Evolutionary conservation across 495 filamentous ascomycete genomes (phyloP).

Genomic region (Lophiostoma macrostomum): DNA sequence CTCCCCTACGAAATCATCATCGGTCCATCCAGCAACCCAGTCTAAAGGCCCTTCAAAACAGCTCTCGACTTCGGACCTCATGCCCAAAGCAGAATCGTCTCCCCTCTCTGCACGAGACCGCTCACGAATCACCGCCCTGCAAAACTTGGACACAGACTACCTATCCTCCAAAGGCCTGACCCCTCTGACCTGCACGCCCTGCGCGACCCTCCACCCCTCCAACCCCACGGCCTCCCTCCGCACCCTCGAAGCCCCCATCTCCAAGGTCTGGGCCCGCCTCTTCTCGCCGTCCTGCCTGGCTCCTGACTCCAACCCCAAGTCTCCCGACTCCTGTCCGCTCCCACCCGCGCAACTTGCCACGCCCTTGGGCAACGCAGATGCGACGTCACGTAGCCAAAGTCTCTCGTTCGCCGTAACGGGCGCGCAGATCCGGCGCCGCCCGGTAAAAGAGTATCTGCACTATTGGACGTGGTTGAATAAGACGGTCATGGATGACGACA

Average conservation of each 20-base stretch:
- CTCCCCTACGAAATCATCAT: neutral
- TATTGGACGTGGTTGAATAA: neutral
- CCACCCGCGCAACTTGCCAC: neutral
- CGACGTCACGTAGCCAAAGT: too few species aligned
- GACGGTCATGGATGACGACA: conserved; percentile 3
- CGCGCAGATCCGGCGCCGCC: neutral
- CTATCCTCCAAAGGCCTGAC: neutral
- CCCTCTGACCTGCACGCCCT: neutral
- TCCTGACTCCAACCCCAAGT: too few species aligned
- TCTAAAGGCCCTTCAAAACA: neutral
- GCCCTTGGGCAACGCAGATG: neutral
- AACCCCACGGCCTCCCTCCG: neutral
- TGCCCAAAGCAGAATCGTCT: too few species aligned
- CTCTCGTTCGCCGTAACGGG: neutral
- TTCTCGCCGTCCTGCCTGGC: neutral
- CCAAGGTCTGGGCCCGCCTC: neutral
- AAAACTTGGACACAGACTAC: neutral
- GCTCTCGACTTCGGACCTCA: neutral
- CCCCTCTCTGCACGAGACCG: too few species aligned
- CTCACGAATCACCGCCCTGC: neutral
- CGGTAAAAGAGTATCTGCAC: neutral
- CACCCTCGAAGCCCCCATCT: neutral
- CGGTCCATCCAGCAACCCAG: neutral
- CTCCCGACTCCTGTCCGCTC: too few species aligned
- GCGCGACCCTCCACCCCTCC: neutral